phyloP scores from a whole-genome alignment of 805 yeast genomes.

The Schwanniomyces pseudopolymorphus region DNA sequence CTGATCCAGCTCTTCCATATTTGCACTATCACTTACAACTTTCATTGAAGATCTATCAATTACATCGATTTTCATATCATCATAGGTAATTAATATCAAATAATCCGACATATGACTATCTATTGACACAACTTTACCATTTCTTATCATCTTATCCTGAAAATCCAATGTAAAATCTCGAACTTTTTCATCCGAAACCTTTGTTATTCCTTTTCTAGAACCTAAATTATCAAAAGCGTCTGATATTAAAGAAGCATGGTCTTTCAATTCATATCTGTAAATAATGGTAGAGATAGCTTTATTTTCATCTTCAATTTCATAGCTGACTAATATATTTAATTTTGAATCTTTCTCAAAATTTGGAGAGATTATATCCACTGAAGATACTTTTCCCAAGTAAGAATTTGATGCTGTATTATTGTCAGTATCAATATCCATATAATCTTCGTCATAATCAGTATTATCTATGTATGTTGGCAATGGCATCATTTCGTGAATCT shows the following conservation, averaged over 20 bases:
- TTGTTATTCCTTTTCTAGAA: conserved; percentile 14
- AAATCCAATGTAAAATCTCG: conserved; percentile 15
- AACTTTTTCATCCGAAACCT: neutral
- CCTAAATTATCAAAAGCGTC: conserved; percentile 34
- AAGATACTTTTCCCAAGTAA: conserved; percentile 13
- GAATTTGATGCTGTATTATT: conserved; percentile 15
- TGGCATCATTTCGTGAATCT: conserved; percentile 28
- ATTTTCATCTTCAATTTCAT: conserved; percentile 22
- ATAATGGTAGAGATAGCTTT: conserved; percentile 16
- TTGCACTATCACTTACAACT: conserved; percentile 11
- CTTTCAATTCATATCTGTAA: conserved; percentile 27
- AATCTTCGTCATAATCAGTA: conserved; percentile 7
- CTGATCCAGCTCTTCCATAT: neutral
- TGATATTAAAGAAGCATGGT: conserved; percentile 21
- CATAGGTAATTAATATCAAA: conserved; percentile 37
- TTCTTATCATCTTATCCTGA: conserved; percentile 26
- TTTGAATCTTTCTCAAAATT: conserved; percentile 39
- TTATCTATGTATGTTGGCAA: conserved; percentile 18
- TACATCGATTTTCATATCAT: conserved; percentile 46
- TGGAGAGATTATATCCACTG: conserved; percentile 48
- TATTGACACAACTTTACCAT: conserved; percentile 28
- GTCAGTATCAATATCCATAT: conserved; percentile 9
- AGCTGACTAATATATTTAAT: conserved; percentile 47
- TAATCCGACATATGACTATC: conserved; percentile 39
- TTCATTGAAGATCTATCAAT: conserved; percentile 38